Conservation (phyloP, 1,284 basidiomycete species). For the Ceratobasidium sp. region DNA sequence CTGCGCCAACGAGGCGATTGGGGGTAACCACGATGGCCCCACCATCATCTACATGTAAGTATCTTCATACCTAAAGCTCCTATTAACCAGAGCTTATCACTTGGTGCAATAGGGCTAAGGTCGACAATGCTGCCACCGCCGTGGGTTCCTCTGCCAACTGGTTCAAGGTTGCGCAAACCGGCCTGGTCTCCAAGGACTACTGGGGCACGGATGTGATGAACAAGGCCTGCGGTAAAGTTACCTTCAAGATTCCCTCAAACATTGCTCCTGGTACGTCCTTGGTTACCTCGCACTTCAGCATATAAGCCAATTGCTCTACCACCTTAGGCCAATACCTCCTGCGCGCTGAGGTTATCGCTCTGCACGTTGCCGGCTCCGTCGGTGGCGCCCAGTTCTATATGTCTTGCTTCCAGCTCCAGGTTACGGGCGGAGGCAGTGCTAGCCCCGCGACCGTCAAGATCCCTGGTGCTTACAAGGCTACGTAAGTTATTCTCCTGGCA, state of each 20-base stretch:
- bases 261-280: slow-evolving; percentile 59
- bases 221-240: slow-evolving; percentile 64
- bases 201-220: slow-evolving; percentile 48
- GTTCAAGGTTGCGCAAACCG: slow-evolving; percentile 51
- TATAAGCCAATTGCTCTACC: background rate
- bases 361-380: slow-evolving; percentile 62
- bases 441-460: slow-evolving; percentile 65
- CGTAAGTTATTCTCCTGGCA: slow-evolving; percentile 27
- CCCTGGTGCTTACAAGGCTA: slow-evolving; percentile 61
- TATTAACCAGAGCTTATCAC: background rate
- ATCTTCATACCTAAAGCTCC: no score
- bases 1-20: slow-evolving; percentile 51
- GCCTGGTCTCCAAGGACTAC: slow-evolving; percentile 45
- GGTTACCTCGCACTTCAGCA: background rate
- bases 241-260: slow-evolving; percentile 67
- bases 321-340: slow-evolving; percentile 65
- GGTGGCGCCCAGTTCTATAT: slow-evolving; percentile 63
- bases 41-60: slow-evolving; percentile 57
- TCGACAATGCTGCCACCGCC: slow-evolving; percentile 48
- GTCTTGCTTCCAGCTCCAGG: slow-evolving; percentile 50
- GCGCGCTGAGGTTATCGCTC: slow-evolving; percentile 66
- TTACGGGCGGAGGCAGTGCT: slow-evolving; percentile 51
- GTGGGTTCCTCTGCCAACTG: slow-evolving; percentile 47
- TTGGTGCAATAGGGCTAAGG: slow-evolving; percentile 49
- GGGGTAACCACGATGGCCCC: slow-evolving; percentile 50